A percentile compares a stretch with the other conserved stretches of the same genome.
Evolutionary conservation across 202 grass and related monocot species (phyloP).

Genomic region (Bolboschoenoplectus hybrid): DNA sequence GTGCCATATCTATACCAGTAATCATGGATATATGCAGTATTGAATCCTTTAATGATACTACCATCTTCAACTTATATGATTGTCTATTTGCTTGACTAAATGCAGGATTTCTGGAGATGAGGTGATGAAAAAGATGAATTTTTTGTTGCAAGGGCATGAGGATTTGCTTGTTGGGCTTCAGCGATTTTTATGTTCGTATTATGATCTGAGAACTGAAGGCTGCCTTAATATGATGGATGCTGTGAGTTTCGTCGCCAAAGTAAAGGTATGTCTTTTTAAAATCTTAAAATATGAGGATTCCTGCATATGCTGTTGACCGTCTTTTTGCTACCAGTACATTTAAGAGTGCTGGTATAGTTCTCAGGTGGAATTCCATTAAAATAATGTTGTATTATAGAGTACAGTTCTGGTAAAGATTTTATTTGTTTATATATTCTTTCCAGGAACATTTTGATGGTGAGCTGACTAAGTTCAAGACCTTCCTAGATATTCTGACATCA

Average conservation of each 20-base stretch:
- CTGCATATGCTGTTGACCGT: neutral
- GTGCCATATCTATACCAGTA: neutral
- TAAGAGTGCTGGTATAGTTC: no score
- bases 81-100: conserved; percentile 8
- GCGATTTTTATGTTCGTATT: conserved; percentile 70
- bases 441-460: conserved; percentile 73
- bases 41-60: neutral
- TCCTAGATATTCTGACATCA: conserved; percentile 84
- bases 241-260: conserved; percentile 72
- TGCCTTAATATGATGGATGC: conserved; percentile 67
- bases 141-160: conserved; percentile 67
- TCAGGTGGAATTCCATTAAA: neutral
- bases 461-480: conserved; percentile 72
- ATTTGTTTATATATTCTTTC: neutral
- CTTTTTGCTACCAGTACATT: no score
- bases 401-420: neutral
- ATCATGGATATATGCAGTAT: neutral
- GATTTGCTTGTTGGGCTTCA: conserved; percentile 80
- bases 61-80: neutral
- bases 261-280: conserved; percentile 56
- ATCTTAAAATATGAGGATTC: conserved; percentile 24
- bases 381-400: neutral
- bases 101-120: neutral
- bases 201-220: conserved; percentile 70
- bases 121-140: conserved; percentile 60